A percentile compares a stretch with the other conserved stretches of the same genome.
These are phyloP conservation scores for Naganishia onofrii DNA, from an alignment of 768 basidiomycete species.

Conservation along the genomic window DNA sequence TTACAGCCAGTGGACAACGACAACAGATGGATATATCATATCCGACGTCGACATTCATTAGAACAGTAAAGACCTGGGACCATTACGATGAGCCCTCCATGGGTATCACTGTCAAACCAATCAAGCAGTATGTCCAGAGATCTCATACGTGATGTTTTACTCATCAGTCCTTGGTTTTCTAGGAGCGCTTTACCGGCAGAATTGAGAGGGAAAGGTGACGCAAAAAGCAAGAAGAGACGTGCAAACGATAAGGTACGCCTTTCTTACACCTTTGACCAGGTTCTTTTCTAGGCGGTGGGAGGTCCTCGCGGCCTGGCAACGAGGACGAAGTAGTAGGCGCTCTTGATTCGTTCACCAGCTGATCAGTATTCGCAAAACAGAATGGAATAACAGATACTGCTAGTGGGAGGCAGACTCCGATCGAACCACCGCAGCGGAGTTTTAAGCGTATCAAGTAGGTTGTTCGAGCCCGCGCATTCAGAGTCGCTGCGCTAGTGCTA, in stretches of 20 bases:
- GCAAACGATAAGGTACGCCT: constrained; percentile 12
- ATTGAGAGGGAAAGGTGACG: constrained; percentile 24
- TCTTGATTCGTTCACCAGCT: background rate
- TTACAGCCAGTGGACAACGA: constrained; percentile 69
- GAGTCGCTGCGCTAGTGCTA: no score
- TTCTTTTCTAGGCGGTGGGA: no score
- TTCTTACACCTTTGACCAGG: no score
- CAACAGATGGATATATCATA: constrained; percentile 92
- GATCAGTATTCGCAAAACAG: background rate
- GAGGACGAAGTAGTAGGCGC: background rate
- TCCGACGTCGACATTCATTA: constrained; percentile 91
- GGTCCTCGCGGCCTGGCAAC: background rate
- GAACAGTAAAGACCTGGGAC: constrained; percentile 92
- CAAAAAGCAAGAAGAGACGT: constrained; percentile 22
- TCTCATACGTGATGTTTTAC: background rate
- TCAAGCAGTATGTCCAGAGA: constrained; percentile 66
- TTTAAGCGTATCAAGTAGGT: constrained; percentile 32
- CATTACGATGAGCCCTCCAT: constrained; percentile 85
- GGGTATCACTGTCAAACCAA: constrained; percentile 90
- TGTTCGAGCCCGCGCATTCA: background rate
- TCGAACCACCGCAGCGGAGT: constrained; percentile 20
- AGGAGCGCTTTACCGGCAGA: constrained; percentile 29
- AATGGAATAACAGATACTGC: constrained; percentile 13
- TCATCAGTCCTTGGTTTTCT: background rate
- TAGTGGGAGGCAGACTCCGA: constrained; percentile 17